Conservation (phyloP, 1,139 yeast genomes). For the Taphrina deformans region DNA sequence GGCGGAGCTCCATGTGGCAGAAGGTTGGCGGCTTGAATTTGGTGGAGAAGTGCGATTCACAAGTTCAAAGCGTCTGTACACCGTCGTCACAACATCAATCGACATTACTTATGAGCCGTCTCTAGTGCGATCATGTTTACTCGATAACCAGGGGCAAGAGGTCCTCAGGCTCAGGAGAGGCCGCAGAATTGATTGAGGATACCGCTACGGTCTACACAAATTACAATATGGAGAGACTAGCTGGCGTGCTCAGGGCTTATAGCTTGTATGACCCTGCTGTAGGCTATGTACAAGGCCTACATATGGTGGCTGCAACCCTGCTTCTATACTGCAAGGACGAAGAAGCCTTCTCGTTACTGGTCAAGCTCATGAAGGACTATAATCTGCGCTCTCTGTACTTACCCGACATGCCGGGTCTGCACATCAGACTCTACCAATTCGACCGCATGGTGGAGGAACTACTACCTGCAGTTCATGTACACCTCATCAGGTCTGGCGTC, state of each 20-base stretch:
- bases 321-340: constrained; percentile 67
- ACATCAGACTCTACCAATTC: constrained; percentile 78
- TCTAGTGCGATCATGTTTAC: background rate
- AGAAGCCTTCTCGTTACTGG: constrained; percentile 81
- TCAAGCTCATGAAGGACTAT: constrained; percentile 80
- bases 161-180: too few species aligned
- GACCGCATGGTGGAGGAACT: constrained; percentile 75
- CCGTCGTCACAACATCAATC: constrained; percentile 1
- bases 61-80: too few species aligned
- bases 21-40: background rate
- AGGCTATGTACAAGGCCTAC: constrained; percentile 98
- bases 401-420: constrained; percentile 93
- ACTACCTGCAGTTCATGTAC: constrained; percentile 68
- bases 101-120: background rate
- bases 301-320: constrained; percentile 81
- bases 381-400: constrained; percentile 71
- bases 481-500: constrained; percentile 79
- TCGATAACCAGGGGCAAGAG: too few species aligned
- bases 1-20: background rate
- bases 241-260: constrained; percentile 70
- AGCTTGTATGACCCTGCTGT: constrained; percentile 86
- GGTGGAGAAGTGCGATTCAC: background rate
- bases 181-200: background rate
- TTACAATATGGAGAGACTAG: constrained; percentile 25
- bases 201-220: background rate